Conservation (phyloP, 2,329 filamentous ascomycete genomes). For the Verticillium alfalfae region DNA sequence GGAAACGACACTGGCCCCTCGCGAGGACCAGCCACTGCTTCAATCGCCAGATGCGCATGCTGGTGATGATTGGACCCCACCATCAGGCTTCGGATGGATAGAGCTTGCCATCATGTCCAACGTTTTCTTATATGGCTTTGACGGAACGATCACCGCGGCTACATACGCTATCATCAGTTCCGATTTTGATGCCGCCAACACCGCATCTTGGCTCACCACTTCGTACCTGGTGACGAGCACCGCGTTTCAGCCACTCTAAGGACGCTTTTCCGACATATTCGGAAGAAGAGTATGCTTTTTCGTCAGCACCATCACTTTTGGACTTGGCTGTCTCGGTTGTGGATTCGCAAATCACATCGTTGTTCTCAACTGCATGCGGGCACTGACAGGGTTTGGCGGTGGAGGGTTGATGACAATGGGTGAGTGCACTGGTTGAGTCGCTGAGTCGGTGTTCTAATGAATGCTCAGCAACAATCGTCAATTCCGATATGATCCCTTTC, state of each 20-base stretch:
- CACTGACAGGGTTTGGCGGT: constrained; percentile 63
- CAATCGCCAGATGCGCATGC: constrained; percentile 7
- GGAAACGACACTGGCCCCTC: background rate
- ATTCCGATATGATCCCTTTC: constrained; percentile 60
- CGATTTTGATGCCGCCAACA: constrained; percentile 67
- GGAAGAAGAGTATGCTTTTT: constrained; percentile 60
- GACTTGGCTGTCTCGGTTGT: constrained; percentile 59
- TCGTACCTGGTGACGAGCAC: constrained; percentile 67
- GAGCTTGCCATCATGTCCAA: constrained; percentile 59
- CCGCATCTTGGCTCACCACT: constrained; percentile 70
- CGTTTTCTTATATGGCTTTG: constrained; percentile 62
- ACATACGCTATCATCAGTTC: constrained; percentile 71
- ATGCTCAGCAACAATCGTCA: constrained; percentile 41
- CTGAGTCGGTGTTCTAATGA: background rate
- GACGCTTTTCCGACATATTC: constrained; percentile 65
- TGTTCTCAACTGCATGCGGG: constrained; percentile 58
- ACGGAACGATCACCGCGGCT: constrained; percentile 68
- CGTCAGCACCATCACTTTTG: constrained; percentile 57
- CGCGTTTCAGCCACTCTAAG: constrained; percentile 67
- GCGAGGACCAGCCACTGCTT: constrained; percentile 17
- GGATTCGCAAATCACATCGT: constrained; percentile 53
- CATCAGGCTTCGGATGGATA: constrained; percentile 50
- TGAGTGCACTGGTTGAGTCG: background rate
- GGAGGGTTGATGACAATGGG: constrained; percentile 67
- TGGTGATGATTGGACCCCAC: constrained; percentile 35